phyloP scores from a whole-genome alignment of 2,329 filamentous ascomycete genomes.

The Neurospora sp. region DNA sequence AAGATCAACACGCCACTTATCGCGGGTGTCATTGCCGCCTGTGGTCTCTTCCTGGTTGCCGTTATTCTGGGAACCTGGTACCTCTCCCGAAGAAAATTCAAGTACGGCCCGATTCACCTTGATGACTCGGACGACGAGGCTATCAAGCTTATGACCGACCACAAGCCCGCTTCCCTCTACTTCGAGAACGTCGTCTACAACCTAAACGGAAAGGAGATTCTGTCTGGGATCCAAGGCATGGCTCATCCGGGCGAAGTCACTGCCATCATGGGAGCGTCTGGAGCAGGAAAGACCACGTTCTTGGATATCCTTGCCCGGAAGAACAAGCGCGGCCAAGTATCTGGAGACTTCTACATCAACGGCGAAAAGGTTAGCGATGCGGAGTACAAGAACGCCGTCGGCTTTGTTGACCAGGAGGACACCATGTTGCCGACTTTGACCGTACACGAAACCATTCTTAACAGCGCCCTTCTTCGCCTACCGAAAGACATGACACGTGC shows the following conservation, averaged over 20 bases:
- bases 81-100: conserved; percentile 63
- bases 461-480: conserved; percentile 83
- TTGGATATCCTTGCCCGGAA: conserved; percentile 92
- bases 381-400: conserved; percentile 85
- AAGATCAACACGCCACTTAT: conserved; percentile 96
- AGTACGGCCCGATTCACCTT: conserved; percentile 65
- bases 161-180: conserved; percentile 80
- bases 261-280: conserved; percentile 96
- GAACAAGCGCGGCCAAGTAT: conserved; percentile 77
- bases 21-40: conserved; percentile 80
- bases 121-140: conserved; percentile 87
- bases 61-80: conserved; percentile 82
- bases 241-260: conserved; percentile 94
- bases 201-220: conserved; percentile 79
- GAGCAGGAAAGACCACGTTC: conserved; percentile 95
- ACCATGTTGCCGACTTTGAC: conserved; percentile 93
- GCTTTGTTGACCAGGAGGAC: conserved; percentile 97
- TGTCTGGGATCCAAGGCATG: conserved; percentile 70
- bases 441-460: conserved; percentile 95
- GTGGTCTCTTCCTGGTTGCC: conserved; percentile 78
- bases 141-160: conserved; percentile 78
- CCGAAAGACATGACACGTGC: conserved; percentile 80
- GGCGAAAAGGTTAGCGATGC: conserved; percentile 78
- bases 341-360: conserved; percentile 84
- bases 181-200: conserved; percentile 84